These are phyloP conservation scores for Colletotrichum acutatum DNA, from an alignment of 2,329 filamentous ascomycete species.

Conservation along the genomic window DNA sequence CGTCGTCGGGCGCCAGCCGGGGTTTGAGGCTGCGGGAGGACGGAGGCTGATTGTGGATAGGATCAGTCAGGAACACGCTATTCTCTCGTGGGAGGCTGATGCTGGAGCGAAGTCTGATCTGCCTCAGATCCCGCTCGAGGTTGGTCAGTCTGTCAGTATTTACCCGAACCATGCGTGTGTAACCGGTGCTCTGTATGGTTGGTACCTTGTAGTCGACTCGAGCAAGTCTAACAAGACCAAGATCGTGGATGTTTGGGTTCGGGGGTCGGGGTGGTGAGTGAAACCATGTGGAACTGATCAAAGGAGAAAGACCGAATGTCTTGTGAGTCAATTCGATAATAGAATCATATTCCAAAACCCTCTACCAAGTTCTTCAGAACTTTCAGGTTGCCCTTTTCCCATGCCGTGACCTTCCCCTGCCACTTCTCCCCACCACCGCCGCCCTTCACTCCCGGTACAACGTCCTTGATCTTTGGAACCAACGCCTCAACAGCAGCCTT, in stretches of 20 bases:
- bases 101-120: slow-evolving; percentile 35
- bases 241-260: slow-evolving; percentile 68
- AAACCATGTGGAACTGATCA: neutral
- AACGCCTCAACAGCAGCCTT: slow-evolving; percentile 37
- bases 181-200: slow-evolving; percentile 68
- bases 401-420: slow-evolving; percentile 45
- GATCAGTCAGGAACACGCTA: slow-evolving; percentile 74
- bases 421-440: slow-evolving; percentile 44
- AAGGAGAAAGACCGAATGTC: neutral
- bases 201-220: slow-evolving; percentile 65
- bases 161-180: slow-evolving; percentile 76
- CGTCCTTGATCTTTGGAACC: slow-evolving; percentile 35
- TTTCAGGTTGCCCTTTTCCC: slow-evolving; percentile 40
- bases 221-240: slow-evolving; percentile 51
- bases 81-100: slow-evolving; percentile 61
- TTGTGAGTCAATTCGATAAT: neutral
- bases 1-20: slow-evolving; percentile 56
- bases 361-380: slow-evolving; percentile 36
- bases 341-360: neutral
- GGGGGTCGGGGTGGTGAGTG: slow-evolving; percentile 63
- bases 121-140: slow-evolving; percentile 49
- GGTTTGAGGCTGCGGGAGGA: neutral
- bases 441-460: slow-evolving; percentile 41
- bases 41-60: slow-evolving; percentile 63
- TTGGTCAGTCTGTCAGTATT: slow-evolving; percentile 49